Evolutionary conservation across 2,329 filamentous ascomycete species (phyloP), one percentile per base, ranked within the genome.

Genomic region (Geosmithia morbida): DNA sequence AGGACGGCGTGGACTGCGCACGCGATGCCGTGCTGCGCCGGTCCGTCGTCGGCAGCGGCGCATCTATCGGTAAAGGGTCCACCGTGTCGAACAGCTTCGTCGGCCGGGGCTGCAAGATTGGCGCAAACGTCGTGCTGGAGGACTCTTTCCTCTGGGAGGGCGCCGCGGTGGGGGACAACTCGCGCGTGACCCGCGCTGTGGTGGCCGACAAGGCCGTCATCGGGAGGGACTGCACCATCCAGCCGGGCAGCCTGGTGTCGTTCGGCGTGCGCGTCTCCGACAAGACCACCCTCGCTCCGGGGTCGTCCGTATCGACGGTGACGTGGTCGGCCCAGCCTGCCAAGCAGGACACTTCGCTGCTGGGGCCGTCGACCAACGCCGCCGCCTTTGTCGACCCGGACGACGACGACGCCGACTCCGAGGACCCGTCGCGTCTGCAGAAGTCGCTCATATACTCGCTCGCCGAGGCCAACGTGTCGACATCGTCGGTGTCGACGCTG

Each of bases 141-240:
- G 75, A 87, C 54, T 83, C 86, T 19, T 90, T 87, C 56, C 78
- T 98, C 52, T 97, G 90, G 89, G 87, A 96, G 55, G 77, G 88
- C 55, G 80, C 79, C 0, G 75, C 75, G 5, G 78, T 98, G 54
- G 84, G 80, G 1, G 87, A 96, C 57, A 81, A 81, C 18, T 73
- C 83, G 16, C 74, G 74, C 20, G 69, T 98, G 44, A 72, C 75
- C 8, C 75, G 79, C 53, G 82, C 87, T 2, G 79, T 98, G 41
- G 68, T 98, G 47, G 92, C 85, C 4, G 80, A 82, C 55, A 77
- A 79, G 44, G 84, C 75, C 17, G 68, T 74, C 1, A 66, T 98
- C 48, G 88, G 88, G 19, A 81, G 80, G 55, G 74, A 76, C 47
- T 85, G 82, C 56, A 75, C 63, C 7, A 67, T 97, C 50, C 74